Percentiles rank a stretch among this genome's conserved stretches.
phyloP scores from a whole-genome alignment of 345 rosid genomes.

The Erodium maritimum region DNA sequence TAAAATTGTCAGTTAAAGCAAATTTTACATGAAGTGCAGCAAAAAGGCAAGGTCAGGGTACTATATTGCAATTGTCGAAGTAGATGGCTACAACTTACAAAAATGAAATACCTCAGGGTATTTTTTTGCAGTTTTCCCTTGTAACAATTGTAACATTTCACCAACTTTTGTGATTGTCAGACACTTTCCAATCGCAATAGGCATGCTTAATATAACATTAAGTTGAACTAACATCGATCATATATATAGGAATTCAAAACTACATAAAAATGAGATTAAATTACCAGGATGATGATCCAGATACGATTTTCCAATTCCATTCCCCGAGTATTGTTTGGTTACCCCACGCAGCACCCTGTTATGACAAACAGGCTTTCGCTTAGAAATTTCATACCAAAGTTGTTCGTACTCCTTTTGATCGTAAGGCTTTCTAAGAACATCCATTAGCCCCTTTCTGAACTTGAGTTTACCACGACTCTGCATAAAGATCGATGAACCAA shows the following conservation, averaged over 20 bases:
- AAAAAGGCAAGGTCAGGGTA: no score
- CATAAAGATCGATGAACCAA: background rate
- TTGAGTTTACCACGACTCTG: background rate
- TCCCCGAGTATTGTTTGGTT: background rate
- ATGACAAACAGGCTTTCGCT: background rate
- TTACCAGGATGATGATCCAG: background rate
- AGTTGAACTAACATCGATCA: background rate
- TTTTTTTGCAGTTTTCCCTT: no score
- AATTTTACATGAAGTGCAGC: no score
- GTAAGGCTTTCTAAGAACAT: background rate
- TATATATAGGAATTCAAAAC: no score
- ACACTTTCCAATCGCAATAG: no score
- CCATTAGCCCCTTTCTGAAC: background rate
- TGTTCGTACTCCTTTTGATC: background rate
- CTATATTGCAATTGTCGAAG: no score
- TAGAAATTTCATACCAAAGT: background rate
- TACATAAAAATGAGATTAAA: background rate
- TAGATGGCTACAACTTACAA: no score
- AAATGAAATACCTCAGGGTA: no score
- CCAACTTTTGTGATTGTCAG: no score
- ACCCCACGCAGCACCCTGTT: background rate
- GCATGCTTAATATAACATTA: no score
- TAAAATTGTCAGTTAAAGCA: no score
- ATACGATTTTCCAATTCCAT: background rate
- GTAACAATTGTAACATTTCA: no score